Evolutionary conservation across 2,329 filamentous ascomycete species (phyloP).

Genomic region (Cytospora leucostoma): DNA sequence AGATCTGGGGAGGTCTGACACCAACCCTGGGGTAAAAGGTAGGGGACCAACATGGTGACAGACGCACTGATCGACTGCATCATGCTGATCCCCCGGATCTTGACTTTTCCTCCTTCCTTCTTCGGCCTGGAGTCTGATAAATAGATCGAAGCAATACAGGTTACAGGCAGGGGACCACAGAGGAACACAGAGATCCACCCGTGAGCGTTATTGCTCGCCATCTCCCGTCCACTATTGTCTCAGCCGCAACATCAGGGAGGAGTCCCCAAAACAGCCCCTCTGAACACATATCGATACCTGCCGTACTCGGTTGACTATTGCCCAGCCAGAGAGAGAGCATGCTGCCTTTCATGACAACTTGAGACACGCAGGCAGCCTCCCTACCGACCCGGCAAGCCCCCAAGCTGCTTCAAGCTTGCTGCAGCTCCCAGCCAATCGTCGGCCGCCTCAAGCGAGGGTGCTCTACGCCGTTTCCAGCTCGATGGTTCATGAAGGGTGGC

Average conservation of each 20-base stretch:
- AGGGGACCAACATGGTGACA: not conserved
- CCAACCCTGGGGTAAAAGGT: not conserved
- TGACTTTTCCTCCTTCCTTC: not conserved
- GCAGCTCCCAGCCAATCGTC: not conserved
- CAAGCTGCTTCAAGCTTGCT: too few relatives aligned
- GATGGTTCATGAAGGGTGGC: conserved; percentile 2
- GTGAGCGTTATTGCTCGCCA: too few relatives aligned
- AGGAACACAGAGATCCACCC: not conserved
- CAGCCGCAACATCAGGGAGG: not conserved
- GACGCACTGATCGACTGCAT: conserved; percentile 1
- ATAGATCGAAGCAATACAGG: too few relatives aligned
- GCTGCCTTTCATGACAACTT: too few relatives aligned
- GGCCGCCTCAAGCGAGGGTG: not conserved
- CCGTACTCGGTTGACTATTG: not conserved
- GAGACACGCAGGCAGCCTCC: not conserved
- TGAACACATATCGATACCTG: not conserved
- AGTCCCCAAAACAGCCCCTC: not conserved
- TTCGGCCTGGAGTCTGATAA: too few relatives aligned
- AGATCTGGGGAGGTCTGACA: not conserved
- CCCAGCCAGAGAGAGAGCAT: too few relatives aligned
- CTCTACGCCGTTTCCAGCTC: not conserved
- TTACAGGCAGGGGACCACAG: too few relatives aligned
- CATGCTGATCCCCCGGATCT: not conserved
- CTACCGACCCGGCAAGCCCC: not conserved
- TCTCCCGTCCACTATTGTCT: not conserved